Base-by-base conservation (phyloP, 169 alveolate genomes). In the Plasmodium gonderi region DNA sequence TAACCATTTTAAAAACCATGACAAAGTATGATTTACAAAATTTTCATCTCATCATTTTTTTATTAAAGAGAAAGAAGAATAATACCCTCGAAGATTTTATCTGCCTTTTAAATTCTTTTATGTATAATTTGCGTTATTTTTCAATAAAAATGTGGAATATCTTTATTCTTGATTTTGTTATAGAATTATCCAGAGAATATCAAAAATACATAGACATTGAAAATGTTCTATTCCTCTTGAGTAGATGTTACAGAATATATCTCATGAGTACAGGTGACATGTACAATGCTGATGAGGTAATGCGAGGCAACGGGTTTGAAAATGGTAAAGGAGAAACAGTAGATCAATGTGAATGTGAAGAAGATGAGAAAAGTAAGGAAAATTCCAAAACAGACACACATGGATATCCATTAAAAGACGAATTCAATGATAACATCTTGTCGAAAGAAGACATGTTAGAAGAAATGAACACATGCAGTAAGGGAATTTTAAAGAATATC, bases 121-220 rank as follows among this genome's bases (percentile, higher is more conserved):
- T 82, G 60, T 72, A 82, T 42, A 82, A 82, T 54, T n/a, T 82
- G 75, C 75, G 92, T 29, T 82, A 82, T 60, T 82, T 82, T 72
- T 82, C 92, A 72, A 82, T 82, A 3, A 51, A 47, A 9, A 45
- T 72, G 60, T 82, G 80, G 76, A 82, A 82, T 26, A 82, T 80
- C 9, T 82, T 82, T 75, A 36, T 82, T 36, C 60, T 82, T 40
- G 92, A 82, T 82, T 82, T 82, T 72, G 44, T 82, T 40, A 82
- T 82, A 40, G 77, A 82, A 20, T 33, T 82, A 23, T 82, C 92
- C 8, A 82, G 38, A 40, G 76, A 82, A 8, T 69, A 82, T 44
- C 75, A 60, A 29, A 47, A 82, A 9, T 60, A 42, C 20, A 75
- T 82, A 31, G 64, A 82, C 29, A 33, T 82, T 23, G 82, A 49